Base-by-base conservation (phyloP, 1,284 basidiomycete species). In the Ganoderma leucocontextum region DNA sequence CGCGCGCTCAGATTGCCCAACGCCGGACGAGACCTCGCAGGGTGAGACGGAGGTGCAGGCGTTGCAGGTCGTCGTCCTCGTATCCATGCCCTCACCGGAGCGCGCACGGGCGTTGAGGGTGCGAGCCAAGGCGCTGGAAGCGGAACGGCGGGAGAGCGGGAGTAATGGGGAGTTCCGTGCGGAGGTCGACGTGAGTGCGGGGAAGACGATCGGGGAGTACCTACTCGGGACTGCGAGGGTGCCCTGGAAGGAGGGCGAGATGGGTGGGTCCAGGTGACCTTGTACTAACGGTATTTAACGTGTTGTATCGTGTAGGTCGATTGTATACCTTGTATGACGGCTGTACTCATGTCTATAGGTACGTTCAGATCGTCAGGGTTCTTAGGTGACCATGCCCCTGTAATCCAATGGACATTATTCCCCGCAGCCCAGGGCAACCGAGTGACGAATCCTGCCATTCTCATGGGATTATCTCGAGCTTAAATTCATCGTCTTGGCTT, bases 31-130 rank as follows among this genome's bases (percentile, higher is more conserved):
- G 55, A n/a, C 55, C 1, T 8, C 35, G 19, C 63, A 60, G 52
- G n/a, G 42, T 8, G 57, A 44, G 15, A 17, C 41, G 35, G 42
- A 38, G 38, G 66, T 73, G 33, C 59, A 62, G 44, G 73, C 60
- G n/a, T 22, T 78, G 22, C 75, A 76, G 60, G 70, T 77, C 38
- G 70, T 76, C 6, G 70, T 79, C 15, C 65, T 78, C 29, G 64
- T 79, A 17, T 66, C 75, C 4, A 78, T 79, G 78, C 78, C 78
- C 12, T 75, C 76, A 0, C 71, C 70, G 2, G 70, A 64, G 36
- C 64, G 60, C 10, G 62, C 70, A 42, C 57, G 22, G 19, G 60
- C 63, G 17, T 52, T 57, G 39, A 25, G 57, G n/a, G 42, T 61
- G 10, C 63, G 60, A 4, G 55, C 62, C 49, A 68, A 66, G 53